Evolutionary conservation across 306 rosid species (phyloP).

Genomic region (Vicia sativa): DNA sequence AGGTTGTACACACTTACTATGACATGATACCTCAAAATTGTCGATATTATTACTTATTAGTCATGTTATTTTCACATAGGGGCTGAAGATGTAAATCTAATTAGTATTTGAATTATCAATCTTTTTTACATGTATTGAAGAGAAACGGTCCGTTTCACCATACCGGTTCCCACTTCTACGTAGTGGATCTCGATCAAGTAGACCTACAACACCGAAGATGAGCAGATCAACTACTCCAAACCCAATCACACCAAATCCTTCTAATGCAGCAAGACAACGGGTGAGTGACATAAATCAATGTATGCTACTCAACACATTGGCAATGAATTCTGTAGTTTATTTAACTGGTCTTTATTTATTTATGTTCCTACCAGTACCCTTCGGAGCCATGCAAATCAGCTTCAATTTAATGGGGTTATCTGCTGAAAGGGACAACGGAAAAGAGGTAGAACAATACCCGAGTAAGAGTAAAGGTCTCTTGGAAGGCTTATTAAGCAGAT

Average conservation of each 20-base stretch:
- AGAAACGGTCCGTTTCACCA: constrained; percentile 86
- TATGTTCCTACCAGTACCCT: constrained; percentile 63
- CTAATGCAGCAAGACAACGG: constrained; percentile 68
- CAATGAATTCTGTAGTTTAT: constrained; percentile 8
- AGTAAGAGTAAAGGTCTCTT: constrained; percentile 96
- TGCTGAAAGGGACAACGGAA: constrained; percentile 71
- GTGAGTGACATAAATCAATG: constrained; percentile 36
- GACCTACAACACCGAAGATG: constrained; percentile 67
- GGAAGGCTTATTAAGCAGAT: constrained; percentile 91
- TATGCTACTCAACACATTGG: constrained; percentile 2
- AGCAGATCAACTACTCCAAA: constrained; percentile 79
- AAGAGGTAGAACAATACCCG: constrained; percentile 74
- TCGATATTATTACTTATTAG: background rate
- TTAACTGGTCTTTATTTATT: constrained; percentile 10
- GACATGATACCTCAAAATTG: background rate
- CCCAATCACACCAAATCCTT: constrained; percentile 78
- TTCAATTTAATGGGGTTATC: constrained; percentile 82
- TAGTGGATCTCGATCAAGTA: constrained; percentile 80
- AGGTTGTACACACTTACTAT: constrained; percentile 49
- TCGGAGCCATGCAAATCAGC: constrained; percentile 93
- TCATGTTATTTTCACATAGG: too few relatives aligned
- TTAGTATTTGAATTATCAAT: constrained; percentile 36
- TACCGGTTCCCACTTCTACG: constrained; percentile 94
- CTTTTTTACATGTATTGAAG: constrained; percentile 47
- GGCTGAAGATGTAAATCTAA: too few relatives aligned